Percentiles rank a stretch among this genome's conserved stretches.
phyloP scores from a whole-genome alignment of 768 basidiomycete genomes.

The Lactarius deliciosus region DNA sequence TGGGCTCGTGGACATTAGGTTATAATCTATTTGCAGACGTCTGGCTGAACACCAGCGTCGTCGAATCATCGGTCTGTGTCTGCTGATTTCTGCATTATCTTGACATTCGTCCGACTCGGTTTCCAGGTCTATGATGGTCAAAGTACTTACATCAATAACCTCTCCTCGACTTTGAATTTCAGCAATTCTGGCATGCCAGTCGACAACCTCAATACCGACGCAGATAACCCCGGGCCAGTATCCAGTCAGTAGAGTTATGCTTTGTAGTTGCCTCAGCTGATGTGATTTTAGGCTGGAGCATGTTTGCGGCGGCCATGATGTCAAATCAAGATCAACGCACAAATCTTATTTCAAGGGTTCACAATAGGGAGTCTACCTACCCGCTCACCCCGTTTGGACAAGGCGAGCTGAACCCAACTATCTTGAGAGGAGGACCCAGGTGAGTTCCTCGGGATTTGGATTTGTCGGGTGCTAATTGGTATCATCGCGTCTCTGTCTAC shows the following conservation, averaged over 20 bases:
- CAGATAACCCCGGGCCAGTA: neutral
- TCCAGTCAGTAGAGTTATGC: neutral
- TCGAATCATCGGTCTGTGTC: slow-evolving; percentile 34
- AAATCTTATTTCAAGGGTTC: slow-evolving; percentile 16
- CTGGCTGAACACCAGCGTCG: slow-evolving; percentile 53
- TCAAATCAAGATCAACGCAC: neutral
- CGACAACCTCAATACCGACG: neutral
- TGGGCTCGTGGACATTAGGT: slow-evolving; percentile 52
- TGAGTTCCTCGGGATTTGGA: neutral
- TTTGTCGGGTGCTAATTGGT: neutral
- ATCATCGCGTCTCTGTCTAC: neutral
- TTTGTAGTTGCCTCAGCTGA: neutral
- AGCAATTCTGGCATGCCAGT: slow-evolving; percentile 17
- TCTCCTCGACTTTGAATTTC: neutral
- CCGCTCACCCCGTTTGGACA: too few relatives aligned
- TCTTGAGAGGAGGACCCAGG: neutral
- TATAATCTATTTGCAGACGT: slow-evolving; percentile 67
- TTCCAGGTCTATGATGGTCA: slow-evolving; percentile 21
- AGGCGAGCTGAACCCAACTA: too few relatives aligned
- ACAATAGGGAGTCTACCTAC: neutral
- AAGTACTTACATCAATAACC: slow-evolving; percentile 8
- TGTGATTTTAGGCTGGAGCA: slow-evolving; percentile 5
- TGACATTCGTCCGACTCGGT: neutral
- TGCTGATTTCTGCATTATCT: neutral
- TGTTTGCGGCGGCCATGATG: slow-evolving; percentile 20